Percentiles rank a stretch among this genome's conserved stretches.
Conservation (phyloP, 768 basidiomycete genomes). For the Boletus sp. region DNA sequence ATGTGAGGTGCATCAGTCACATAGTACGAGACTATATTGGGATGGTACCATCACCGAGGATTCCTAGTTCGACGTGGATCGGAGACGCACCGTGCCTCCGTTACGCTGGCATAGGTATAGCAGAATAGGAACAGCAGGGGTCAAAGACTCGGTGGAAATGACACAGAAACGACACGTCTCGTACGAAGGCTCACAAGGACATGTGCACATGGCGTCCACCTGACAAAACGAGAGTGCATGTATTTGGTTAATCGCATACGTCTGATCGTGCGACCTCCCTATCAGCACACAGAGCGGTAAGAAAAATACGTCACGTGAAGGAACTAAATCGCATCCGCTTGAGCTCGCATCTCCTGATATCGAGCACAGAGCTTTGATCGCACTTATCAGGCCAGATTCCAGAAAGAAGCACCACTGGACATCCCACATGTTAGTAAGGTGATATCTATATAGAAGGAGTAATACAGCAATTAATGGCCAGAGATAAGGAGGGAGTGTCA, state of each 20-base stretch:
- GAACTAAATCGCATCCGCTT: not conserved
- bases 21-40: conserved; percentile 14
- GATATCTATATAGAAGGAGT: conserved; percentile 34
- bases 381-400: conserved; percentile 21
- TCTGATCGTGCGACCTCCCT: conserved; percentile 1
- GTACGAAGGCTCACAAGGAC: conserved; percentile 4
- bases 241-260: conserved; percentile 10
- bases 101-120: conserved; percentile 11
- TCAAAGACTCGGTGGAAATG: not conserved
- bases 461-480: conserved; percentile 31
- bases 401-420: conserved; percentile 16
- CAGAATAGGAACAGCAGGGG: not conserved
- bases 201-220: conserved; percentile 17
- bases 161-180: not conserved
- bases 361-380: conserved; percentile 14
- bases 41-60: conserved; percentile 5
- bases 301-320: conserved; percentile 15
- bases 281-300: conserved; percentile 5
- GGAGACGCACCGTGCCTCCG: not conserved
- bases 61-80: conserved; percentile 3
- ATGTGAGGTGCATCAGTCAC: conserved; percentile 9
- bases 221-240: conserved; percentile 6
- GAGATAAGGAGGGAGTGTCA: conserved; percentile 25
- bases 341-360: not conserved
- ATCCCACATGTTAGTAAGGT: conserved; percentile 24